Evolutionary conservation across 768 basidiomycete genomes (phyloP), one percentile per base, ranked within the genome.

Genomic region (Lactarius hengduanensis): DNA sequence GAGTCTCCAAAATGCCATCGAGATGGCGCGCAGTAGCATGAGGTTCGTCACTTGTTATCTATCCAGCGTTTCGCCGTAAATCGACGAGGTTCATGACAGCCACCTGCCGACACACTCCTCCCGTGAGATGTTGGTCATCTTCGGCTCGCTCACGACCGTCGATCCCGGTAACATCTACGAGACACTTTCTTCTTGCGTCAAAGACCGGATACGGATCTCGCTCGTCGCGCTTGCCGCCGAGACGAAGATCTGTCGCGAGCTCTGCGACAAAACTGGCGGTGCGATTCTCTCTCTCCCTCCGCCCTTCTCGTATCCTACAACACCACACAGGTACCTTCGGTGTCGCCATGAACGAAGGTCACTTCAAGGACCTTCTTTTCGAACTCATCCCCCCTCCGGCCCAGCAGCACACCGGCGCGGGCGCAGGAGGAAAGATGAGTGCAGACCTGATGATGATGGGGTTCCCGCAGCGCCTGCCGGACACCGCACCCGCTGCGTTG

Each of bases 401-500:
- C 0, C 90, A 92, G 73, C 84, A 83, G 6, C 80, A 84, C 3
- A 69, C 86, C 26, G 74, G 86, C 34, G 73, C 80, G 3, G 74
- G 80, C 4, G 82, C 81, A 0, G 80, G 79, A 58, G 77, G 81
- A 5, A 74, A 77, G 13, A 76, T 80, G 13, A 90, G 88, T 0
- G 89, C 92, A 0, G 96, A 98, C 78, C 80, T 99, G 61, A 97
- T 99, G 91, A 91, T 97, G 84, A 98, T 99, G 94, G 97, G 97
- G 10, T 99, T 99, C 77, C 97, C 97, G 1, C 94, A 91, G 18
- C 87, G 95, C 20, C 81, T 97, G 7, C 92, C 96, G 0, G 90
- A 92, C 71, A 86, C 86, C 11, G 91, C 89, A 4, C 88, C 88
- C 40, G 88, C 89, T 9, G 89, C 90, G 62, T 80, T 98, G 22